Evolutionary conservation across 2,329 filamentous ascomycete species (phyloP), one percentile per base, ranked within the genome.

Genomic region (Penicillium sp.): DNA sequence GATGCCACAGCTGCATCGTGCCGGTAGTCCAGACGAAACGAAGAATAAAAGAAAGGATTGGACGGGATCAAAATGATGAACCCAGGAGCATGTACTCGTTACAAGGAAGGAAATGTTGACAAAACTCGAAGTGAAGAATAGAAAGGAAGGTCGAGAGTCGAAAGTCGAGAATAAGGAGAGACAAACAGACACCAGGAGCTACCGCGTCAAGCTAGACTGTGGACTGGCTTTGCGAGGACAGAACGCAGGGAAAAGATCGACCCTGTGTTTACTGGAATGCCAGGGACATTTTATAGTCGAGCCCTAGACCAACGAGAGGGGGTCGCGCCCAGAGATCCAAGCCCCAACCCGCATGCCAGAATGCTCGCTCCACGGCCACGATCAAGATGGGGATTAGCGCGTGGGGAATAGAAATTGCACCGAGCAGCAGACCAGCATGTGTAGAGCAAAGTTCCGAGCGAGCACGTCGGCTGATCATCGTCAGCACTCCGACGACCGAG

Each of bases 211-310:
- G 38, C 17, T 52, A 42, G 37, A 42, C 34, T 41, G 10, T 42
- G 25, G 11, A 28, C 37, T 20, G 15, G 37, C 17, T 35, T 39
- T 57, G 58, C 45, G 39, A 55, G 45, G 50, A 42, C 35, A 28
- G 4, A 35, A 20, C 49, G 59, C 53, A 60, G 45, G 59, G 60
- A 61, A 53, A 57, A 42, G 65, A 69, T 67, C 59, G 54, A 39
- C 63, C 54, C 64, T 65, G 60, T 74, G 71, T 66, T 67, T 61
- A 68, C 62, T 38, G 64, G 71, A 71, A 74, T 74, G 67, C 55
- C 55, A 66, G 64, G 55, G 55, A 64, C 58, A 64, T 62, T 69
- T 66, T 67, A 71, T 70, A 70, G 59, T 63, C 57, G 52, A 69
- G 57, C 55, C 45, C 57, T 63, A 67, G 67, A 65, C 64, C 66